Percentiles rank a stretch among this genome's conserved stretches.
Conservation (phyloP, 108 stramenopile genomes). For the Skeletonema tropicum region DNA sequence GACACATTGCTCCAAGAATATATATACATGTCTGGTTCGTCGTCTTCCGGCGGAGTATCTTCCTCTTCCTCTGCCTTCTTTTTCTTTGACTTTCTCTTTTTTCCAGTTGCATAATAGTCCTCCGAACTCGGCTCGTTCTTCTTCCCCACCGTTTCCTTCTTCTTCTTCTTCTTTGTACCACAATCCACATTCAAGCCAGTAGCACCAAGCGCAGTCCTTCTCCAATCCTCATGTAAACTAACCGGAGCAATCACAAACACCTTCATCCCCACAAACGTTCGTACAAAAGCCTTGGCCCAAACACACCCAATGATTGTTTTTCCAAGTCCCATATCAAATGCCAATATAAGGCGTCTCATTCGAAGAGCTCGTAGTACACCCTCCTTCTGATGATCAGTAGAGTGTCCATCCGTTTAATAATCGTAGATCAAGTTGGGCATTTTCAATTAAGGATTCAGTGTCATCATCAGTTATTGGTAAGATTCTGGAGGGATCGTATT, state of each 20-base stretch:
- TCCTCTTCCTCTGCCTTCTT: slow-evolving; percentile 19
- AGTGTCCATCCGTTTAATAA: slow-evolving; percentile 82
- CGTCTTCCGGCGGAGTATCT: not conserved
- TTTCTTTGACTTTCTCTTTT: slow-evolving; percentile 28
- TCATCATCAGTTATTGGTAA: slow-evolving; percentile 38
- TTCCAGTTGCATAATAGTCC: slow-evolving; percentile 13
- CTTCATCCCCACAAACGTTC: slow-evolving; percentile 59
- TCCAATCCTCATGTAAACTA: slow-evolving; percentile 76
- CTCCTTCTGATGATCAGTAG: slow-evolving; percentile 74
- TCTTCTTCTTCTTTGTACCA: slow-evolving; percentile 28
- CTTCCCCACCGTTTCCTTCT: slow-evolving; percentile 20
- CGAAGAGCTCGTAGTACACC: slow-evolving; percentile 61
- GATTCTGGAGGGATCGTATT: slow-evolving; percentile 28
- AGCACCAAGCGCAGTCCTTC: slow-evolving; percentile 63
- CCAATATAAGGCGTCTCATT: slow-evolving; percentile 80
- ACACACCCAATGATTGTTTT: slow-evolving; percentile 83
- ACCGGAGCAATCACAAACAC: slow-evolving; percentile 72
- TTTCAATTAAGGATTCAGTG: slow-evolving; percentile 50
- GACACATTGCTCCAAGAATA: slow-evolving; percentile 71
- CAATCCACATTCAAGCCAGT: slow-evolving; percentile 55
- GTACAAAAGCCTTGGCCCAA: slow-evolving; percentile 70
- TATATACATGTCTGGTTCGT: slow-evolving; percentile 43
- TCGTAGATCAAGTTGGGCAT: slow-evolving; percentile 59
- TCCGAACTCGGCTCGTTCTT: slow-evolving; percentile 19
- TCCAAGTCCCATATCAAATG: slow-evolving; percentile 84